Base-by-base conservation (phyloP, 306 rosid genomes). In the Cicer yamashitae region DNA sequence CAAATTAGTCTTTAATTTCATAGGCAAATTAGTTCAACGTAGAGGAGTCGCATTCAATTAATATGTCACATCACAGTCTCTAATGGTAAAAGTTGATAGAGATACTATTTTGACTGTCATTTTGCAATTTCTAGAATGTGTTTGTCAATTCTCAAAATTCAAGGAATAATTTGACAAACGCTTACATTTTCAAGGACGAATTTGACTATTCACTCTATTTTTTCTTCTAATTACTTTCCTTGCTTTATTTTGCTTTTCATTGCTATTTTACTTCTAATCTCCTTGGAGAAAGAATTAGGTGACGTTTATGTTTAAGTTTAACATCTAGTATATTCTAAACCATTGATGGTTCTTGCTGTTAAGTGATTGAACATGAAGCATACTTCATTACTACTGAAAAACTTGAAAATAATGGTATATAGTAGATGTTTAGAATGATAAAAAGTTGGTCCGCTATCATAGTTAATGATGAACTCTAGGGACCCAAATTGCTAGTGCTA, bases 401-500 rank as follows among this genome's bases (percentile, higher is more conserved):
- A n/a, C 37, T 76, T 39, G 12, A 64, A 63, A 77, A 7, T 54
- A 58, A 22, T 34, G 47, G 62, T 58, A 69, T 59, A 82, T 56
- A 30, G 37, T 30, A 30, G 37, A 30, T 30, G 37, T 30, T 30
- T 30, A 30, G 6, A 67, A 73, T 56, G 41, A 38, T 50, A 17
- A 18, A 67, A 70, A 72, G 43, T 71, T 67, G 77, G 54, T 75
- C 2, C 71, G 73, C 65, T 45, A 51, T 82, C 46, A 76, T 64
- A 43, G 71, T 68, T 40, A 50, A 71, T 78, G 81, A 83, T 73
- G 73, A 53, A 73, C 20, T 52, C 51, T 14, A 13, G 69, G 77
- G 68, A 73, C 78, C 70, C 81, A 70, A 61, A 58, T 64, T 70
- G 37, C 71, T 60, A 60, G 77, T 71, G 62, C 62, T 70, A 54